phyloP scores from a whole-genome alignment of 1,284 basidiomycete species.

The Cryptococcus amylolentus region DNA sequence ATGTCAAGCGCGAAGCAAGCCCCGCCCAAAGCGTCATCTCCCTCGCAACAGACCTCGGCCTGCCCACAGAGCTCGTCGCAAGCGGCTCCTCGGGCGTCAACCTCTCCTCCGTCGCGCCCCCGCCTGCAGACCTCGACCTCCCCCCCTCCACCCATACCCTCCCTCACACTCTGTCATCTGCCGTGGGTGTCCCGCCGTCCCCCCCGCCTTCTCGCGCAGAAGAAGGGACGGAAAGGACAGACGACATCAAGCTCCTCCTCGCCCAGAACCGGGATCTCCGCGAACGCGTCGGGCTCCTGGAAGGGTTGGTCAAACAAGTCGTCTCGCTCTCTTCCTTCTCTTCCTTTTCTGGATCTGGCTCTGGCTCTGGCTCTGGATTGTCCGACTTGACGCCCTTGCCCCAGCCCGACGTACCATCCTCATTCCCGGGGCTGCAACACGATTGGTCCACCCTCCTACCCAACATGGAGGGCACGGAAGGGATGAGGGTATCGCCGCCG shows the following conservation, averaged over 20 bases:
- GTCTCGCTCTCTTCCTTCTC: constrained; percentile 34
- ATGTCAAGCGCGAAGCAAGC: constrained; percentile 25
- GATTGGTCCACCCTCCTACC: constrained; percentile 24
- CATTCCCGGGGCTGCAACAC: background rate
- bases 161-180: constrained; percentile 5
- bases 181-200: too few species aligned
- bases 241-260: constrained; percentile 14
- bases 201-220: constrained; percentile 1
- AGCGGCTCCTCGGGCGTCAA: constrained; percentile 36
- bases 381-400: too few species aligned
- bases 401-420: background rate
- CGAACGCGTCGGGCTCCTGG: constrained; percentile 37
- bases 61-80: constrained; percentile 32
- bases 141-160: too few species aligned
- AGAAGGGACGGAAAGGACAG: background rate
- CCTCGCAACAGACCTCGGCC: constrained; percentile 35
- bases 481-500: constrained; percentile 1
- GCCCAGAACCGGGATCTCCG: constrained; percentile 37
- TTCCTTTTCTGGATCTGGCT: background rate
- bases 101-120: constrained; percentile 40
- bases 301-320: constrained; percentile 44
- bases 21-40: constrained; percentile 35
- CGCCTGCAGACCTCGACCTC: constrained; percentile 24
- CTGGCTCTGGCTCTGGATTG: too few species aligned
- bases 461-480: background rate